Conservation (phyloP, 768 basidiomycete species). For the Cyathus striatus region DNA sequence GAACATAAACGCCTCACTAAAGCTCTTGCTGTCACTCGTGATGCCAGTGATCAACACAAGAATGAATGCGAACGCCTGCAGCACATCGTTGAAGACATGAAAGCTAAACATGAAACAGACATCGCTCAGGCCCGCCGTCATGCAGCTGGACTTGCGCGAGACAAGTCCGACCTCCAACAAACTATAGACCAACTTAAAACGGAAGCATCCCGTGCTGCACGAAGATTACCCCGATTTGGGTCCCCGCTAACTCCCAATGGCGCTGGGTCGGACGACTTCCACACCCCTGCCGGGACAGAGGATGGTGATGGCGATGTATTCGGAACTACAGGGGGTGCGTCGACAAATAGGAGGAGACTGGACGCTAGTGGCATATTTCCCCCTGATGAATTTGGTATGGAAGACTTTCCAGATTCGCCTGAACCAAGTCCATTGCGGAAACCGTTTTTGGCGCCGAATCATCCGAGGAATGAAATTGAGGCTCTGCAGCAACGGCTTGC, state of each 20-base stretch:
- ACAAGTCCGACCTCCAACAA: conserved; percentile 88
- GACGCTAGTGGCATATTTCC: conserved; percentile 35
- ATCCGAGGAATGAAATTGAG: conserved; percentile 78
- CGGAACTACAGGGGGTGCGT: conserved; percentile 51
- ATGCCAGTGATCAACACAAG: conserved; percentile 80
- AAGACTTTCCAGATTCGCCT: conserved; percentile 51
- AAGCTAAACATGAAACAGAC: conserved; percentile 91
- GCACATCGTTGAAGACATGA: conserved; percentile 62
- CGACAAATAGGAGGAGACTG: conserved; percentile 56
- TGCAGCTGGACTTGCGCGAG: conserved; percentile 81
- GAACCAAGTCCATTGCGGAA: conserved; percentile 48
- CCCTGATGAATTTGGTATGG: conserved; percentile 31
- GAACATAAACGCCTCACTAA: conserved; percentile 82
- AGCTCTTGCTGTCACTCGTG: conserved; percentile 65
- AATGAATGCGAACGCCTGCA: conserved; percentile 76
- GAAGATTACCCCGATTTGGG: conserved; percentile 59
- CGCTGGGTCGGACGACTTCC: conserved; percentile 34
- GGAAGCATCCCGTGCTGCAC: conserved; percentile 61
- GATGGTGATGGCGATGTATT: conserved; percentile 67
- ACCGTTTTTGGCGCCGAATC: conserved; percentile 66
- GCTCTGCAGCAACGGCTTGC: conserved; percentile 75
- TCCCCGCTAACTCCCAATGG: conserved; percentile 72
- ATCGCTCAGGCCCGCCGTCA: conserved; percentile 87
- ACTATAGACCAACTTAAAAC: conserved; percentile 71
- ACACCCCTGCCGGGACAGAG: conserved; percentile 54